Evolutionary conservation across 2,329 filamentous ascomycete genomes (phyloP).

Genomic region (Aurifilum marmelostoma): DNA sequence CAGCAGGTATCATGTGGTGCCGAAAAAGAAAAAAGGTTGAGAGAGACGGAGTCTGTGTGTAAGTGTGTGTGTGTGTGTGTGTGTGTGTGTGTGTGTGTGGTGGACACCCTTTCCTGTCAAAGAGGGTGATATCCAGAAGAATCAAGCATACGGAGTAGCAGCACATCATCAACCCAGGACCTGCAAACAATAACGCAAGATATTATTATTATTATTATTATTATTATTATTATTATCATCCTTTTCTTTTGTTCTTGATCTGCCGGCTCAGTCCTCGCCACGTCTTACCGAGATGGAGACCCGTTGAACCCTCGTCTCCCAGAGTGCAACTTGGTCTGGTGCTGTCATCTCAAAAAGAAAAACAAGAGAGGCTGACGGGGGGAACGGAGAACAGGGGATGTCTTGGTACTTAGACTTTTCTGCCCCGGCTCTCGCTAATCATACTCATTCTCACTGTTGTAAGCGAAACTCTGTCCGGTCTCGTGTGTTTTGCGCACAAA

Average conservation of each 20-base stretch:
- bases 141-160: not conserved
- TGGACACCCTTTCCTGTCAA: not conserved
- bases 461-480: not conserved
- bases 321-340: not conserved
- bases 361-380: not conserved
- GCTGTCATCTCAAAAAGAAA: not conserved
- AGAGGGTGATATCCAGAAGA: constrained; percentile 1
- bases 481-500: not conserved
- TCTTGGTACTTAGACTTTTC: not conserved
- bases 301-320: not conserved
- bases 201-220: not conserved
- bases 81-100: not conserved
- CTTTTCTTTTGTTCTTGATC: not conserved
- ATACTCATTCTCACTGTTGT: not conserved
- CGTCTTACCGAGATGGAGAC: not conserved
- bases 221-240: too few species aligned
- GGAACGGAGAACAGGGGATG: not conserved
- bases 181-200: not conserved
- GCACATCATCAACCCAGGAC: not conserved
- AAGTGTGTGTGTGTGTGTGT: not conserved
- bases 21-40: too few species aligned
- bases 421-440: not conserved
- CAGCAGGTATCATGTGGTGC: constrained; percentile 11
- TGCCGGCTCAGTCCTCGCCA: not conserved
- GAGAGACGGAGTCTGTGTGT: too few species aligned